Evolutionary conservation across 78 protist genomes (phyloP).

Genomic region (Dictyostelium firmibasis): DNA sequence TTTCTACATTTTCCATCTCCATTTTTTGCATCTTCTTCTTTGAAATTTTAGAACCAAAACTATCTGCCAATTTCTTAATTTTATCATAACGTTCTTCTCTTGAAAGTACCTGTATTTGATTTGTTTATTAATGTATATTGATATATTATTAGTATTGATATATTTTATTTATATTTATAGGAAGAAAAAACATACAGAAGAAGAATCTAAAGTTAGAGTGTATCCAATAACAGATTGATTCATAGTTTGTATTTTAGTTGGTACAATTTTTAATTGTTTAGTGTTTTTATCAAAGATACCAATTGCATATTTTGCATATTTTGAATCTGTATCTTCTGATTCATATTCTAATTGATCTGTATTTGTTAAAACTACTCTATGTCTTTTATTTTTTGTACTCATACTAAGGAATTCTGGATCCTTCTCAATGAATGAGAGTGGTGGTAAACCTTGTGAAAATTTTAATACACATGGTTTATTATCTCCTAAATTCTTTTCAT

Average conservation of each 20-base stretch:
- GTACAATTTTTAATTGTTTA: constrained; percentile 20
- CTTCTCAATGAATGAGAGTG: constrained; percentile 19
- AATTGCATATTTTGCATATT: constrained; percentile 20
- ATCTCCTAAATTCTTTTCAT: constrained; percentile 33
- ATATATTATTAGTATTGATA: not conserved
- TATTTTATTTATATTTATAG: too few relatives aligned
- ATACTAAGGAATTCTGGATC: constrained; percentile 13
- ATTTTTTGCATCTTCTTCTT: constrained; percentile 72
- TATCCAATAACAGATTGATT: constrained; percentile 57
- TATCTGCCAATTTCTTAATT: constrained; percentile 26
- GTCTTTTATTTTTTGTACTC: not conserved
- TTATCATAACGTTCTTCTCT: constrained; percentile 29
- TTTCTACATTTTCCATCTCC: constrained; percentile 57
- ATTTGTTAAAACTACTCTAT: constrained; percentile 12
- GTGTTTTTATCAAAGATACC: constrained; percentile 46
- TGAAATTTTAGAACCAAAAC: constrained; percentile 58
- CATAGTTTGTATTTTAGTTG: constrained; percentile 36
- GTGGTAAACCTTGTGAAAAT: constrained; percentile 57
- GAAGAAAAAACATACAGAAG: not conserved
- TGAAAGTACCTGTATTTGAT: not conserved
- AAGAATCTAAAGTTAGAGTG: not conserved
- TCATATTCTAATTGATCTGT: constrained; percentile 37
- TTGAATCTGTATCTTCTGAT: not conserved
- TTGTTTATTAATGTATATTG: not conserved
- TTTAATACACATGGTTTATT: constrained; percentile 44